Conservation (phyloP, 2,329 filamentous ascomycete genomes). For the Fusarium nurragi region DNA sequence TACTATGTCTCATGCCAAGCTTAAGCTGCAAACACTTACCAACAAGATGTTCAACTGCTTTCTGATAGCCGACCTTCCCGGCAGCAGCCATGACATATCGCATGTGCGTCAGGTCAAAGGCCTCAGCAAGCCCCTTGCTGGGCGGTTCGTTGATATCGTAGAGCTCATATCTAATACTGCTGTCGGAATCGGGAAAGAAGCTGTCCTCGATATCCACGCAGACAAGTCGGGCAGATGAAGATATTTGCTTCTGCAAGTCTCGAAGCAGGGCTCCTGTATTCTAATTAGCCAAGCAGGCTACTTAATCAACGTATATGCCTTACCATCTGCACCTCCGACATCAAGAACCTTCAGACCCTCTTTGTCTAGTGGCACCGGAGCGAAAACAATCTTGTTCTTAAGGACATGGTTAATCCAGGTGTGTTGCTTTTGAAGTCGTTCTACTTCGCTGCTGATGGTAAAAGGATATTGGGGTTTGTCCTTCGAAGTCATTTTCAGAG, state of each 20-base stretch:
- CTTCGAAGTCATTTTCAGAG: neutral
- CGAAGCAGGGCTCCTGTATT: slow-evolving; percentile 7
- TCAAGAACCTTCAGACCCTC: slow-evolving; percentile 8
- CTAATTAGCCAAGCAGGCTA: accelerated
- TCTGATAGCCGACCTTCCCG: neutral
- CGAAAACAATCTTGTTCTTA: slow-evolving; percentile 9
- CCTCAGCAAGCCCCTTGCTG: neutral
- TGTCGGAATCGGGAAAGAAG: slow-evolving; percentile 4
- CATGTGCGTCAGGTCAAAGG: slow-evolving; percentile 13
- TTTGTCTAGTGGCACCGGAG: neutral
- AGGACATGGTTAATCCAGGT: slow-evolving; percentile 24
- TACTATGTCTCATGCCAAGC: accelerated
- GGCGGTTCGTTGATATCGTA: slow-evolving; percentile 11
- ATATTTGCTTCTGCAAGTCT: slow-evolving; percentile 10
- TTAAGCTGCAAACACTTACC: neutral
- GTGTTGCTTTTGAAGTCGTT: slow-evolving; percentile 25
- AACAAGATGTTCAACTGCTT: neutral
- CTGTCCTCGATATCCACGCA: slow-evolving; percentile 19
- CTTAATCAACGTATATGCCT: accelerated
- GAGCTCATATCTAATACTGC: neutral
- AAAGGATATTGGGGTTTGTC: slow-evolving; percentile 5
- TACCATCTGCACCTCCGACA: slow-evolving; percentile 25
- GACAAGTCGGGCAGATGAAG: slow-evolving; percentile 19
- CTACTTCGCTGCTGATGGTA: slow-evolving; percentile 2
- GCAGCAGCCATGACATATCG: slow-evolving; percentile 11